Evolutionary conservation across 352 stramenopile species (phyloP).

Genomic region (Phytopythium vexans): DNA sequence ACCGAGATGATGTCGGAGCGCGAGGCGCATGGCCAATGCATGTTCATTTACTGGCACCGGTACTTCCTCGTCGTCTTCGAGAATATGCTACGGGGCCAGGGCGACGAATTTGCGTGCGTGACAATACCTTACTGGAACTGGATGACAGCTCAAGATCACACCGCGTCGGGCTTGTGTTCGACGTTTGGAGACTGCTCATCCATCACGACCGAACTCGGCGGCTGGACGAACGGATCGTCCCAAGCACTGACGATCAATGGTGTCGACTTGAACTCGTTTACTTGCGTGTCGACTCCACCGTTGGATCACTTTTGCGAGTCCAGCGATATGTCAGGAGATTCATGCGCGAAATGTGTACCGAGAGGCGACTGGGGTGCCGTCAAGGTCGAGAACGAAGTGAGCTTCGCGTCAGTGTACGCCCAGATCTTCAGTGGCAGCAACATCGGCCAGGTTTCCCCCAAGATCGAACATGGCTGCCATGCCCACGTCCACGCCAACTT

Average conservation of each 20-base stretch:
- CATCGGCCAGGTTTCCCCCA: slow-evolving; percentile 49
- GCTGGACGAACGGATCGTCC: slow-evolving; percentile 12
- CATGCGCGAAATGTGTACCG: slow-evolving; percentile 45
- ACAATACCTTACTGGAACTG: slow-evolving; percentile 84
- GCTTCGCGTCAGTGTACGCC: slow-evolving; percentile 39
- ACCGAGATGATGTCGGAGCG: slow-evolving; percentile 50
- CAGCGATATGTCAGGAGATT: slow-evolving; percentile 4
- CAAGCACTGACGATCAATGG: slow-evolving; percentile 43
- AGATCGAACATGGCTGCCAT: slow-evolving; percentile 48
- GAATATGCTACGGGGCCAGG: slow-evolving; percentile 77
- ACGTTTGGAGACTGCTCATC: slow-evolving; percentile 44
- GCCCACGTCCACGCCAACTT: slow-evolving; percentile 60
- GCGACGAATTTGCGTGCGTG: slow-evolving; percentile 49
- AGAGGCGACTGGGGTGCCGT: slow-evolving; percentile 33
- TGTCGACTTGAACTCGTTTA: slow-evolving; percentile 20
- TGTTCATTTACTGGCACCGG: slow-evolving; percentile 85
- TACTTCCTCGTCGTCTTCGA: slow-evolving; percentile 64
- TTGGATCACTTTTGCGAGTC: slow-evolving; percentile 62
- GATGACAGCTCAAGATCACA: slow-evolving; percentile 41
- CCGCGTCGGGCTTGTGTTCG: slow-evolving; percentile 30
- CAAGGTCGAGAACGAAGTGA: slow-evolving; percentile 23
- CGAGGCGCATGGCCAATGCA: slow-evolving; percentile 55
- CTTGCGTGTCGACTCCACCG: slow-evolving; percentile 30
- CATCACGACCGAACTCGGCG: slow-evolving; percentile 38
- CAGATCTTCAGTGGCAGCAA: slow-evolving; percentile 45